Evolutionary conservation across 2,329 filamentous ascomycete genomes (phyloP), one percentile per base, ranked within the genome.

Genomic region (Cordyceps tenuipes): DNA sequence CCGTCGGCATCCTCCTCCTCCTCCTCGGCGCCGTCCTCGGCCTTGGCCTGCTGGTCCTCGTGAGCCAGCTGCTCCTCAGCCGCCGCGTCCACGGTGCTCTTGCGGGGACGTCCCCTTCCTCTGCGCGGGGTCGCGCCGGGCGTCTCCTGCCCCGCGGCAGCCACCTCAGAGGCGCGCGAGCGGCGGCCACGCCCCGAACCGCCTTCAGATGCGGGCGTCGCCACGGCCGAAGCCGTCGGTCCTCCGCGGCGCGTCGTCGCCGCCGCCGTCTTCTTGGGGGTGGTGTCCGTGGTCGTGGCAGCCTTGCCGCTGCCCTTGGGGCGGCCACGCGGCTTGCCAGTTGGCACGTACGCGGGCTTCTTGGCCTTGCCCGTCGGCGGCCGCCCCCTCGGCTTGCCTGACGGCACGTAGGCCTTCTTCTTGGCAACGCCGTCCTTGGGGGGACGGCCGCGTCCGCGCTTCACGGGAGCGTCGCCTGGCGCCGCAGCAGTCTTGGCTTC

Each of bases 241-340:
- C 34, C 34, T 13, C 34, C 70, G 46, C 72, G 70, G 26, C 62
- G 67, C 19, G 67, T 65, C 47, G 62, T 53, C 3, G n/a, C n/a
- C n/a, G n/a, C 46, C 39, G 23, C 34, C 50, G 8, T 47, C 49
- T 47, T 44, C 50, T 62, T 55, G 53, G 60, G 59, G 39, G 55
- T 29, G 29, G 29, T 29, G 29, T 29, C 36, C 47, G 52, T 57
- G n/a, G 46, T 21, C 10, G 58, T 7, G n/a, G 48, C 19, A 3
- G 61, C 13, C 62, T 70, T 69, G 62, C 66, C 70, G 62, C 68
- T 72, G 64, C 77, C 78, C 60, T 73, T 74, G 44, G 78, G 78
- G 10, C 78, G 75, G 31, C 78, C 78, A n/a, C 78, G 76, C 46
- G 76, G 76, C n/a, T 75, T 73, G 36, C 78, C 77, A 1, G 72